These are phyloP conservation scores for Hawksworthiomyces lignivorus DNA, from an alignment of 2,329 filamentous ascomycete species.

Conservation along the genomic window DNA sequence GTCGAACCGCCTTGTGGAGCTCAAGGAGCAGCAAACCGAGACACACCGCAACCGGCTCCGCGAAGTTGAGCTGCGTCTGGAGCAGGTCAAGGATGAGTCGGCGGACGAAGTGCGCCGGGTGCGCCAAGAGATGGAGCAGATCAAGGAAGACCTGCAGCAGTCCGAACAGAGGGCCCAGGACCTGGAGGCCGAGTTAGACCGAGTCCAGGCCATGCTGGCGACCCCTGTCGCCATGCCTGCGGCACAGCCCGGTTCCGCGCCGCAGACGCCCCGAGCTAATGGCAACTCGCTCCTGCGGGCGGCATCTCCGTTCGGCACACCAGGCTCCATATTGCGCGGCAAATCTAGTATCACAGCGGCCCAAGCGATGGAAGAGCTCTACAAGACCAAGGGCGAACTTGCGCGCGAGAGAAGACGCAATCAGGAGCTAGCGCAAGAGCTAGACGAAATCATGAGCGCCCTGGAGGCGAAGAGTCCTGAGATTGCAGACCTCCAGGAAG, in stretches of 20 bases:
- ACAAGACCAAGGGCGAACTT: conserved; percentile 63
- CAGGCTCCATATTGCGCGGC: conserved; percentile 43
- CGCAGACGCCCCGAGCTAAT: conserved; percentile 55
- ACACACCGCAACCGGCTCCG: conserved; percentile 64
- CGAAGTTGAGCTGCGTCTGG: conserved; percentile 56
- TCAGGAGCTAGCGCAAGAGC: conserved; percentile 63
- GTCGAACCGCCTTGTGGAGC: conserved; percentile 70
- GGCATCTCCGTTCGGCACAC: conserved; percentile 56
- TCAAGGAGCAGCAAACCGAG: conserved; percentile 68
- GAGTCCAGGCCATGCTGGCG: conserved; percentile 42
- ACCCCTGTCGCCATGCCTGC: conserved; percentile 19
- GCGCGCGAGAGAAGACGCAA: conserved; percentile 66
- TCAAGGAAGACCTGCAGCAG: conserved; percentile 36
- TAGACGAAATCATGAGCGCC: conserved; percentile 80
- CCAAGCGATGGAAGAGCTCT: conserved; percentile 57
- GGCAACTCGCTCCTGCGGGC: conserved; percentile 43
- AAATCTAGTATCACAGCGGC: conserved; percentile 52
- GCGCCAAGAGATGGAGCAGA: conserved; percentile 49
- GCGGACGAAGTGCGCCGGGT: conserved; percentile 51
- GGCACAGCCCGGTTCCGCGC: conserved; percentile 36
- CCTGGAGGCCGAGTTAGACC: conserved; percentile 47
- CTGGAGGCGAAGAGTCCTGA: conserved; percentile 83
- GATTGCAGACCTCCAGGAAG: conserved; percentile 73
- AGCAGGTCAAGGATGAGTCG: conserved; percentile 59
- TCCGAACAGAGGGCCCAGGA: conserved; percentile 42